Evolutionary conservation across 2,329 filamentous ascomycete species (phyloP).

Genomic region (Tolypocladium sp.): DNA sequence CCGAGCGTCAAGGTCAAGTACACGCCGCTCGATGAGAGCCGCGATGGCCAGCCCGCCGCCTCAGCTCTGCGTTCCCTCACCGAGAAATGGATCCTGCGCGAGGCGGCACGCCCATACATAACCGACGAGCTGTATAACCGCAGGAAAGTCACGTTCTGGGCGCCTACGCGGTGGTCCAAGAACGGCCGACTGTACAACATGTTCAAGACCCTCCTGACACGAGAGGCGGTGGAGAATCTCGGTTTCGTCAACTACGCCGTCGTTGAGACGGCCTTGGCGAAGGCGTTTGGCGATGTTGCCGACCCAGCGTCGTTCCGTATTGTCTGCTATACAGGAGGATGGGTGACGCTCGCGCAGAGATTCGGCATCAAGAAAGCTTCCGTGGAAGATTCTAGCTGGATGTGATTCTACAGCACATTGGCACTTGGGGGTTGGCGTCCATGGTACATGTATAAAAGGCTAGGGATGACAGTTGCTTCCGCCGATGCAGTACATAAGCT

Average conservation of each 20-base stretch:
- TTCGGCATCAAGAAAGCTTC: constrained; percentile 29
- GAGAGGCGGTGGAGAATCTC: constrained; percentile 24
- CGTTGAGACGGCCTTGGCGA: constrained; percentile 22
- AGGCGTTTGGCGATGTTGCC: constrained; percentile 26
- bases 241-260: constrained; percentile 30
- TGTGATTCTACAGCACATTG: neutral
- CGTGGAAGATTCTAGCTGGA: neutral
- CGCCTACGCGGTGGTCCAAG: constrained; percentile 29
- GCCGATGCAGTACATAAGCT: neutral
- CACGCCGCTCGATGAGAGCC: neutral
- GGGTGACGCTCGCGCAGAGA: constrained; percentile 31
- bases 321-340: constrained; percentile 28
- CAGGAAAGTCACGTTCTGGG: constrained; percentile 40
- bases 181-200: constrained; percentile 32
- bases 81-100: constrained; percentile 42
- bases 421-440: no score
- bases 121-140: constrained; percentile 40
- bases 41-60: neutral
- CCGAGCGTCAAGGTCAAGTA: constrained; percentile 5
- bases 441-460: neutral
- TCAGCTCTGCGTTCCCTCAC: constrained; percentile 14
- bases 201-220: constrained; percentile 20
- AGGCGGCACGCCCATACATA: constrained; percentile 39
- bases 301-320: constrained; percentile 24
- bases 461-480: neutral